These are phyloP conservation scores for Aspergillus phoenicis DNA, from an alignment of 2,329 filamentous ascomycete genomes.

Conservation along the genomic window DNA sequence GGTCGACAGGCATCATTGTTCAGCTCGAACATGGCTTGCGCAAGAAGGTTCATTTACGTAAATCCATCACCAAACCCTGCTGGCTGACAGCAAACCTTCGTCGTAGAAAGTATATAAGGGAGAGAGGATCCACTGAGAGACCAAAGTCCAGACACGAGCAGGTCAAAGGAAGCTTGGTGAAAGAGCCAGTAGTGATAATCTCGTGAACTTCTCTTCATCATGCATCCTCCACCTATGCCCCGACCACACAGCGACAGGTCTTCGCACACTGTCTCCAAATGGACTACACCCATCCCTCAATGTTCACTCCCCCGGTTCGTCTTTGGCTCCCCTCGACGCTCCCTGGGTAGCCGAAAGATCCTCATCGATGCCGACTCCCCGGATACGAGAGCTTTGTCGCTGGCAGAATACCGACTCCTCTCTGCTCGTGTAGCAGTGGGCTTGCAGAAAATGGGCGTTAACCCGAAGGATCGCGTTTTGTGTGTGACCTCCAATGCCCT, in stretches of 20 bases:
- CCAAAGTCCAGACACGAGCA: not conserved
- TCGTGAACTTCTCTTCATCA: not conserved
- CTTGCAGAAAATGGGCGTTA: not conserved
- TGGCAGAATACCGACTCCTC: not conserved
- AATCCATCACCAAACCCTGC: not conserved
- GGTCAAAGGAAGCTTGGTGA: not conserved
- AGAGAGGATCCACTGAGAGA: not conserved
- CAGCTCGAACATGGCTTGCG: not conserved
- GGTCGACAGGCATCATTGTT: not conserved
- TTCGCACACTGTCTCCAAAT: not conserved
- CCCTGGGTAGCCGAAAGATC: not conserved
- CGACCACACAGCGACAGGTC: not conserved
- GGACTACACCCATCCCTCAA: not conserved
- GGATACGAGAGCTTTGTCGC: not conserved
- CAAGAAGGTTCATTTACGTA: not conserved
- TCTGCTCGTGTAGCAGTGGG: not conserved
- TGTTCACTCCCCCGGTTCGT: not conserved
- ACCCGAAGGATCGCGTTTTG: not conserved
- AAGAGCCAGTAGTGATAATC: not conserved
- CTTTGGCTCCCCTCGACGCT: not conserved
- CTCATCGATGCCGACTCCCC: not conserved
- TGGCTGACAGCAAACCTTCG: not conserved
- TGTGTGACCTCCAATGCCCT: not conserved
- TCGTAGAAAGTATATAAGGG: not conserved
- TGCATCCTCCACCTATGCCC: not conserved